Percentiles rank a stretch among this genome's conserved stretches.
Evolutionary conservation across 345 rosid genomes (phyloP).

Genomic region (Pistacia integerrima): DNA sequence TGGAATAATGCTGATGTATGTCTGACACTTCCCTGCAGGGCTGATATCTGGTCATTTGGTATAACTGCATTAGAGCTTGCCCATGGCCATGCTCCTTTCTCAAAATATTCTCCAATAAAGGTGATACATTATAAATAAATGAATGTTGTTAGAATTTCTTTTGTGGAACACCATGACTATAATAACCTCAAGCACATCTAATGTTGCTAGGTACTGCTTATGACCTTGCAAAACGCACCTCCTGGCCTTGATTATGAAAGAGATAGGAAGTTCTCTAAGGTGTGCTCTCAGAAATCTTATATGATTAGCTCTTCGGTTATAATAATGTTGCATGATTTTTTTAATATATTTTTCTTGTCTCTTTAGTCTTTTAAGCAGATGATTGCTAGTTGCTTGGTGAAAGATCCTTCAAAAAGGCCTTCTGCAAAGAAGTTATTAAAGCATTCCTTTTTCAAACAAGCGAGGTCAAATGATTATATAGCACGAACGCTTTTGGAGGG

Average conservation of each 20-base stretch:
- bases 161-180: conserved; percentile 3
- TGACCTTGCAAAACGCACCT: conserved; percentile 99
- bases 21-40: conserved; percentile 55
- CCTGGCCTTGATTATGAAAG: conserved; percentile 97
- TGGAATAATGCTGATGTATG: conserved; percentile 28
- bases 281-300: conserved; percentile 27
- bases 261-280: conserved; percentile 95
- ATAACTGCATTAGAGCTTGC: conserved; percentile 99
- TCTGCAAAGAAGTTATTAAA: conserved; percentile 77
- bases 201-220: conserved; percentile 78
- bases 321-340: conserved; percentile 1
- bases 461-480: conserved; percentile 85
- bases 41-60: conserved; percentile 99
- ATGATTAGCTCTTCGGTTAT: conserved; percentile 15
- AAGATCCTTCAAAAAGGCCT: conserved; percentile 96
- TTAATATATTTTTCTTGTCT: conserved; percentile 26
- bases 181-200: conserved; percentile 29
- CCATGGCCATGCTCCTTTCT: conserved; percentile 99
- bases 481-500: conserved; percentile 81
- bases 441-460: conserved; percentile 98
- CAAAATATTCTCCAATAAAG: conserved; percentile 99
- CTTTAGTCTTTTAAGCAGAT: conserved; percentile 96
- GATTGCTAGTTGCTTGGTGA: conserved; percentile 98
- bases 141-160: conserved; percentile 5
- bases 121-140: conserved; percentile 36